Percentiles rank a stretch among this genome's conserved stretches.
These are phyloP conservation scores for Millerago galiae DNA, from an alignment of 805 yeast genomes.

Conservation along the genomic window DNA sequence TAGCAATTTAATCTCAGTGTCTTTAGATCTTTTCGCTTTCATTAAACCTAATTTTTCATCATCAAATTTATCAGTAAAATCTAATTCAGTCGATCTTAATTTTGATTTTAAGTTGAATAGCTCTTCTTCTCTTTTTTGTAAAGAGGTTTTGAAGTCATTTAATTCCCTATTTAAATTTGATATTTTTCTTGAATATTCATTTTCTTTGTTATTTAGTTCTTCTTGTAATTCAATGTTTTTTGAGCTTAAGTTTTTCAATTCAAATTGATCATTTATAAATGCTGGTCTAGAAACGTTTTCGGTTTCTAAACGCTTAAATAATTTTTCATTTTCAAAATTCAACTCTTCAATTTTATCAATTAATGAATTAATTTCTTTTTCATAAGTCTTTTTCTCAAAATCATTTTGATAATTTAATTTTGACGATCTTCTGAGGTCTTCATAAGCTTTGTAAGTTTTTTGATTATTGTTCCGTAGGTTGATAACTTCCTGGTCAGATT, in stretches of 20 bases:
- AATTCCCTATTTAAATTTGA: constrained; percentile 19
- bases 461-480: constrained; percentile 24
- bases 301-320: constrained; percentile 31
- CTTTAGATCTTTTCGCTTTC: constrained; percentile 31
- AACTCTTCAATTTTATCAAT: constrained; percentile 29
- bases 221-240: constrained; percentile 29
- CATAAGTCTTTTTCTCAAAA: constrained; percentile 21
- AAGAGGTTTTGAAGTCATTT: constrained; percentile 16
- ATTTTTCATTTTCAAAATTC: constrained; percentile 29
- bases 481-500: constrained; percentile 18
- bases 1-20: constrained; percentile 31
- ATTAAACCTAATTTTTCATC: constrained; percentile 31
- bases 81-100: constrained; percentile 27
- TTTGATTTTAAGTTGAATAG: constrained; percentile 29
- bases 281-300: constrained; percentile 20
- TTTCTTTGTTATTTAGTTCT: constrained; percentile 20
- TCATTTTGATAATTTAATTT: constrained; percentile 5
- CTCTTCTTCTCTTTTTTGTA: constrained; percentile 32
- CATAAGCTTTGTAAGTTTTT: constrained; percentile 20
- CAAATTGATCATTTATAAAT: constrained; percentile 28
- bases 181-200: constrained; percentile 14
- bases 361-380: constrained; percentile 23
- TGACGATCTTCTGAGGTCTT: constrained; percentile 11
- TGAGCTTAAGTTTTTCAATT: constrained; percentile 31
- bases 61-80: constrained; percentile 26